Evolutionary conservation across 73 alveolate genomes (phyloP), one percentile per base, ranked within the genome.

Genomic region (Strombidium stylifer): DNA sequence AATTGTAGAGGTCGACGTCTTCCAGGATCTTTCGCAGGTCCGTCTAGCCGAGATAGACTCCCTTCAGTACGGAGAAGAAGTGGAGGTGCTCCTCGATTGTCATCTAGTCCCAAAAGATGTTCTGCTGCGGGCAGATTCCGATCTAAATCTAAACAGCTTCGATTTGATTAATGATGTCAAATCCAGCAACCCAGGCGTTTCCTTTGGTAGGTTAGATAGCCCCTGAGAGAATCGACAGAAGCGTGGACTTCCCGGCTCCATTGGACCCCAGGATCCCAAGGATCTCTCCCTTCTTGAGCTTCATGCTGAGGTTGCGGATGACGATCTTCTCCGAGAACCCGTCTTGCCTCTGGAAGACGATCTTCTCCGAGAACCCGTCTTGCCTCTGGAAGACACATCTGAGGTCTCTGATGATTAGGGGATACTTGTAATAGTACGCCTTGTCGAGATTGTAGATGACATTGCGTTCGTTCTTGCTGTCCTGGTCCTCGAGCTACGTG

Each of bases 211-310:
- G 96, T 14, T 75, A 82, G 70, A 88, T 91, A 25, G 93, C 73
- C 37, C 99, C 99, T 0, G 98, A 93, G 36, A 95, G 82, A 81
- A 92, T 81, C 23, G 98, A 93, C 39, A 95, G 91, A 42, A 95
- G 77, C 0, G 99, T 86, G 31, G 99, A 93, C 61, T 95, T 95
- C 26, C 99, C 99, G 20, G 99, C 99, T 28, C 99, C 99, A 85
- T 95, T 95, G n/a, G 98, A 98, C 12, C 99, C 99, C 25, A 96
- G 81, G 18, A 96, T 56, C 6, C 99, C 97, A 74, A 96, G 94
- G 44, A 96, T 94, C 69, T 96, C 98, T 23, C 97, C 97, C 42
- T 84, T 81, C 44, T 68, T 71, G 0, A 92, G 84, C 37, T 69
- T 68, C 16, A 92, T 58, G 56, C 86, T 60, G 44, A 90, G 65